phyloP scores from a whole-genome alignment of 345 rosid species.

The Eucalyptus melliodora region DNA sequence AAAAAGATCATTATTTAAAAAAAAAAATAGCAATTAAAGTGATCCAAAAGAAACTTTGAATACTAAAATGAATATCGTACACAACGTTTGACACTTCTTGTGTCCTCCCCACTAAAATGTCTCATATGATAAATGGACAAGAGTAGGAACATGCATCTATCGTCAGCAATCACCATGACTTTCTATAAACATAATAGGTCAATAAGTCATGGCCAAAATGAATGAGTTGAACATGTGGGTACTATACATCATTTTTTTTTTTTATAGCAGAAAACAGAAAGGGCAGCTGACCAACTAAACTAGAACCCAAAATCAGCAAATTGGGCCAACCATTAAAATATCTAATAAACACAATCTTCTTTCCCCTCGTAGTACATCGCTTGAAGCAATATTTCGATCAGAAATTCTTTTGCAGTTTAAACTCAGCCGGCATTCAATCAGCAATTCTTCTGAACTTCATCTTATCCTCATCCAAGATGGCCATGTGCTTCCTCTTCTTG shows the following conservation, averaged over 20 bases:
- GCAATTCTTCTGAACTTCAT: slow-evolving; percentile 42
- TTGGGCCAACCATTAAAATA: background rate
- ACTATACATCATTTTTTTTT: background rate
- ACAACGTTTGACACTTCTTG: too few relatives aligned
- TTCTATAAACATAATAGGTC: too few relatives aligned
- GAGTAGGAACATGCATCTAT: too few relatives aligned
- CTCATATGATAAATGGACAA: too few relatives aligned
- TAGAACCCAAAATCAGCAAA: background rate
- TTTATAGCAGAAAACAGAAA: background rate
- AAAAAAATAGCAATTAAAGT: too few relatives aligned
- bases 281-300: background rate
- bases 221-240: too few relatives aligned
- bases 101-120: too few relatives aligned
- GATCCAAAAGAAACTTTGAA: too few relatives aligned
- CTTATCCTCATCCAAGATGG: slow-evolving; percentile 37
- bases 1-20: too few relatives aligned
- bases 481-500: slow-evolving; percentile 49
- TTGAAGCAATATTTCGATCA: background rate
- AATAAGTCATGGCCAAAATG: too few relatives aligned
- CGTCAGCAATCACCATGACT: too few relatives aligned
- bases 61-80: too few relatives aligned
- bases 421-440: background rate
- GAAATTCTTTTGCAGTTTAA: background rate
- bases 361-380: background rate
- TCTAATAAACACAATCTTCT: background rate